These are phyloP conservation scores for Leishmania turanica DNA, from an alignment of 208 protist genomes.

Conservation along the genomic window DNA sequence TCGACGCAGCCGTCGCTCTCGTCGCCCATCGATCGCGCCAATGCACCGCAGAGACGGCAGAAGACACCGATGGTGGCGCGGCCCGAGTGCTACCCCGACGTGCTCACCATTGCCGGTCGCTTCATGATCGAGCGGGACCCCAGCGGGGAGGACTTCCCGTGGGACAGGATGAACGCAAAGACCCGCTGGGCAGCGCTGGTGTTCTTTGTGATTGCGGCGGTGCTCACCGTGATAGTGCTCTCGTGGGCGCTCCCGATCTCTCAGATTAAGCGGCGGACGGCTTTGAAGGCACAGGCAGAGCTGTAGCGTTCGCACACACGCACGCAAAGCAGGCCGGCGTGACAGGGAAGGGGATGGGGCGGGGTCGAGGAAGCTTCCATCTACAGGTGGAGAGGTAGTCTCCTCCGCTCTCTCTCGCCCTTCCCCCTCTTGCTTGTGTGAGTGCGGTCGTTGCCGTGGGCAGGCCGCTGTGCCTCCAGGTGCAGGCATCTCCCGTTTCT, in stretches of 20 bases:
- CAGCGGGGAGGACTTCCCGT: constrained; percentile 36
- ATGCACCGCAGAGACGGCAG: constrained; percentile 16
- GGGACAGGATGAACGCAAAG: constrained; percentile 17
- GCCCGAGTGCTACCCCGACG: constrained; percentile 23
- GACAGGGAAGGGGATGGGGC: background rate
- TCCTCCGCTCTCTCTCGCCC: background rate
- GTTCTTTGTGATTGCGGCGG: constrained; percentile 23
- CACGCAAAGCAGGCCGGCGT: background rate
- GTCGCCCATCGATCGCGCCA: background rate
- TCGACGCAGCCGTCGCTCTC: background rate
- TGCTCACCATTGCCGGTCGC: constrained; percentile 35
- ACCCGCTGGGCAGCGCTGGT: constrained; percentile 22
- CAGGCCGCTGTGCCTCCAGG: background rate
- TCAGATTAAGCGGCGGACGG: background rate
- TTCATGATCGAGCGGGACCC: constrained; percentile 57
- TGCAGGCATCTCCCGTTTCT: background rate
- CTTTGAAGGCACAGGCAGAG: background rate
- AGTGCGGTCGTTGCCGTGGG: background rate
- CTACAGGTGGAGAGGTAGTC: background rate
- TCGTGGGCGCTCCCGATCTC: constrained; percentile 4
- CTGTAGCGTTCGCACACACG: background rate
- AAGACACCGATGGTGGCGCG: constrained; percentile 28
- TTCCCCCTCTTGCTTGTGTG: background rate
- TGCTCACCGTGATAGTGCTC: constrained; percentile 10
- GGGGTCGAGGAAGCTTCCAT: background rate